These are phyloP conservation scores for Globisporangium rhizosaccharum DNA, from an alignment of 352 stramenopile species.

Conservation along the genomic window DNA sequence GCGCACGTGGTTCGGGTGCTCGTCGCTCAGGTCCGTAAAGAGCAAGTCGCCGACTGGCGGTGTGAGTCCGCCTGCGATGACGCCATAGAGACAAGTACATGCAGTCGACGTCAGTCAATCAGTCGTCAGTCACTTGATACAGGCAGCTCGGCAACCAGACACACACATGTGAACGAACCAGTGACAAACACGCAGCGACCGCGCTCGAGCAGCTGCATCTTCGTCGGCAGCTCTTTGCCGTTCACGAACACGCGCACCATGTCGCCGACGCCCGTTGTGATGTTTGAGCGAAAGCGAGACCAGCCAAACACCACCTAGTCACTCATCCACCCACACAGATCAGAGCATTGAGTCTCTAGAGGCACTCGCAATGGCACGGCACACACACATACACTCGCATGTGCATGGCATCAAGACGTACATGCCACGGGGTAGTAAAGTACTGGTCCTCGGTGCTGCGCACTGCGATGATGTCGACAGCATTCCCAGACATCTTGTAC, in stretches of 20 bases:
- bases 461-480: conserved; percentile 73
- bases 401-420: conserved; percentile 18
- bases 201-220: conserved; percentile 67
- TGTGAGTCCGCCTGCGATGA: conserved; percentile 32
- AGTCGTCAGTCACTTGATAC: neutral
- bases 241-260: conserved; percentile 73
- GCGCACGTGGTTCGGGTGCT: conserved; percentile 56
- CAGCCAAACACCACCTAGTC: conserved; percentile 56
- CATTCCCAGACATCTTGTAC: conserved; percentile 74
- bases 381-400: neutral
- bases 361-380: neutral
- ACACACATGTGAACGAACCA: conserved; percentile 18
- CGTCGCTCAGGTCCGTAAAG: conserved; percentile 55
- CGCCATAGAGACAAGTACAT: neutral
- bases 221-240: conserved; percentile 65
- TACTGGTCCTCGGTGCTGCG: conserved; percentile 49
- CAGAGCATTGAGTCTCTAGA: neutral
- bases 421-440: conserved; percentile 72
- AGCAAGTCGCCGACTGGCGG: conserved; percentile 49
- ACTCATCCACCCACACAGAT: neutral
- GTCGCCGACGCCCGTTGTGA: conserved; percentile 57
- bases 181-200: conserved; percentile 65
- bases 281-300: conserved; percentile 62
- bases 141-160: neutral
- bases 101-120: neutral